Evolutionary conservation across 345 rosid species (phyloP).

Genomic region (Brassica incana): DNA sequence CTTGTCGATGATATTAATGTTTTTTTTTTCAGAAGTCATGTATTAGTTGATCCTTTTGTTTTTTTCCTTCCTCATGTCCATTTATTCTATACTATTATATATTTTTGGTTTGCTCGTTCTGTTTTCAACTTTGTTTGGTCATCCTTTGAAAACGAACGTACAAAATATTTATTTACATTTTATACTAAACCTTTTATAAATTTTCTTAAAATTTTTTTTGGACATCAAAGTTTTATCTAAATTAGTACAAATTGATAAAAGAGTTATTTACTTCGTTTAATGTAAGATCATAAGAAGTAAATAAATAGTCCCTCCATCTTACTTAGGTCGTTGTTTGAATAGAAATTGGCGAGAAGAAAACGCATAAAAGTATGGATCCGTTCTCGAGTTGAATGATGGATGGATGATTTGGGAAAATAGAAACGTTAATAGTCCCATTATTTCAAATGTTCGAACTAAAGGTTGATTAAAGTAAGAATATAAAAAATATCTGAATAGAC

Average conservation of each 20-base stretch:
- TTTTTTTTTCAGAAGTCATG: slow-evolving; percentile 24
- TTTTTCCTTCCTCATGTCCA: slow-evolving; percentile 20
- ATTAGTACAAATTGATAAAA: slow-evolving; percentile 10
- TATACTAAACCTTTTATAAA: background rate
- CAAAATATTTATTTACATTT: background rate
- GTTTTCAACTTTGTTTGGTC: slow-evolving; percentile 24
- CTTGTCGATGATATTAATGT: slow-evolving; percentile 26
- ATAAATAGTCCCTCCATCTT: background rate
- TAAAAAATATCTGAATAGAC: background rate
- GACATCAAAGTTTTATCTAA: background rate
- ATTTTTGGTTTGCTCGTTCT: slow-evolving; percentile 15
- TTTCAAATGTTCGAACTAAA: background rate
- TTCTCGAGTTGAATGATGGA: background rate
- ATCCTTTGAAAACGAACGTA: slow-evolving; percentile 27
- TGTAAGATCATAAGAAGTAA: slow-evolving; percentile 8
- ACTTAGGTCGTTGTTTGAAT: background rate
- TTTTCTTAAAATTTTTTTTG: too few relatives aligned
- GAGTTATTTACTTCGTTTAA: background rate
- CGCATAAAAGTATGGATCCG: background rate
- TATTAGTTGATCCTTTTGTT: slow-evolving; percentile 31
- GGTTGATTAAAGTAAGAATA: background rate
- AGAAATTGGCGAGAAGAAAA: background rate
- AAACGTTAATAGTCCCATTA: background rate
- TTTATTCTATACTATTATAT: slow-evolving; percentile 16
- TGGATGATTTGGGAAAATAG: background rate